phyloP scores from a whole-genome alignment of 345 rosid species.

The Draba incana region DNA sequence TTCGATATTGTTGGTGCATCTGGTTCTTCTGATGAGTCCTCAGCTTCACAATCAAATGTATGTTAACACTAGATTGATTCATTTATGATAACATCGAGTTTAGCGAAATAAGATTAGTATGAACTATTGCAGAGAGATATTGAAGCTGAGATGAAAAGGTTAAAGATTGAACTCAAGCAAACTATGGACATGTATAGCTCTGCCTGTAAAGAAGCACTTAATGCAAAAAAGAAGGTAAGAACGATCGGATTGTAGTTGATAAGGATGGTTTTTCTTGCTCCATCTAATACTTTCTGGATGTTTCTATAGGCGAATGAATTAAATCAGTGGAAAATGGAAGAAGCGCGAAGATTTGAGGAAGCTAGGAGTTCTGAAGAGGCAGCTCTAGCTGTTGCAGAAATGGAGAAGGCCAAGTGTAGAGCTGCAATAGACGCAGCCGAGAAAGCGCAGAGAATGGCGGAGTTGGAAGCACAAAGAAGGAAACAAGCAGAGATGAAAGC shows the following conservation, averaged over 20 bases:
- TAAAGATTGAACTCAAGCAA: slow-evolving; percentile 85
- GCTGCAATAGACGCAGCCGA: slow-evolving; percentile 88
- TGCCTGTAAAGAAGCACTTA: slow-evolving; percentile 90
- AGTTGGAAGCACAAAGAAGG: slow-evolving; percentile 68
- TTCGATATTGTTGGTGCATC: slow-evolving; percentile 38
- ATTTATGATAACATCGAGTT: slow-evolving; percentile 2
- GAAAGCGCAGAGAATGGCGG: slow-evolving; percentile 71
- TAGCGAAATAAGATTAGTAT: slow-evolving; percentile 1
- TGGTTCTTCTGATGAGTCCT: slow-evolving; percentile 40
- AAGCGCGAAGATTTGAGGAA: slow-evolving; percentile 68
- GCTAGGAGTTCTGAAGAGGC: slow-evolving; percentile 76
- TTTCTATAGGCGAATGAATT: slow-evolving; percentile 70
- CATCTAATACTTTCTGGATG: slow-evolving; percentile 19
- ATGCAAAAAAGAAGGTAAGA: slow-evolving; percentile 69
- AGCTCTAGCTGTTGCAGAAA: slow-evolving; percentile 74
- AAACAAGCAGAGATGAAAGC: slow-evolving; percentile 74
- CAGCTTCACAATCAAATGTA: slow-evolving; percentile 45
- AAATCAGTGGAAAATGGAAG: slow-evolving; percentile 67
- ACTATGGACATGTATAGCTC: slow-evolving; percentile 89
- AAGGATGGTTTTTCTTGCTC: slow-evolving; percentile 17
- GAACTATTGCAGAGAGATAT: slow-evolving; percentile 54
- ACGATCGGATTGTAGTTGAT: not conserved
- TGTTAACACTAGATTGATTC: slow-evolving; percentile 22
- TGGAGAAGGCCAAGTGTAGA: slow-evolving; percentile 85
- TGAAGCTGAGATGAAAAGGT: slow-evolving; percentile 87